These are phyloP conservation scores for Cylindrotheca fusiformis DNA, from an alignment of 108 stramenopile genomes.

Conservation along the genomic window DNA sequence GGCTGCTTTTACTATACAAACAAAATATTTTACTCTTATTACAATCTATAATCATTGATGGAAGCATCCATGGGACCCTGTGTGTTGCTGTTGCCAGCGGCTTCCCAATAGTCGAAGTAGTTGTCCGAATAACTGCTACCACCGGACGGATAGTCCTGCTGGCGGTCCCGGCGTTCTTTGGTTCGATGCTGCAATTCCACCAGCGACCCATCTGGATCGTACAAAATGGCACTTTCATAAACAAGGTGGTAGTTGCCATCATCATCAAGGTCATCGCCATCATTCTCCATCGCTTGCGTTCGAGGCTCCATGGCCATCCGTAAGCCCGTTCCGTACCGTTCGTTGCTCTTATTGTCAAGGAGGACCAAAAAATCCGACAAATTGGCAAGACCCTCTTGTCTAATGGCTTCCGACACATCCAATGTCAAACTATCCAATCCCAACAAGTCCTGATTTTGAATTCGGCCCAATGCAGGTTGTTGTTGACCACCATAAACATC, in stretches of 20 bases:
- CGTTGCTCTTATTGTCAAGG: neutral
- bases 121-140: no score
- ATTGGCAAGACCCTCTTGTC: neutral
- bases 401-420: neutral
- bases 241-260: no score
- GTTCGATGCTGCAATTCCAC: neutral
- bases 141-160: neutral
- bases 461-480: neutral
- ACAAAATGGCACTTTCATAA: neutral
- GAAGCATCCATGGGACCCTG: neutral
- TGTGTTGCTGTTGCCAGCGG: neutral
- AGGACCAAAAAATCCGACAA: neutral
- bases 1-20: no score
- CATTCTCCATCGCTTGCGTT: neutral
- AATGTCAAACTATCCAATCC: neutral
- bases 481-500: no score
- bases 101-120: neutral
- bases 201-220: neutral
- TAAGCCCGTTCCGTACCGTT: neutral
- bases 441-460: neutral
- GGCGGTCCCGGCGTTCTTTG: neutral
- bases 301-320: neutral
- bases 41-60: neutral
- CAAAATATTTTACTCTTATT: no score
- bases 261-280: no score